A percentile compares a stretch with the other conserved stretches of the same genome.
Conservation (phyloP, 2,329 filamentous ascomycete species). For the Monilinia fructicola region DNA sequence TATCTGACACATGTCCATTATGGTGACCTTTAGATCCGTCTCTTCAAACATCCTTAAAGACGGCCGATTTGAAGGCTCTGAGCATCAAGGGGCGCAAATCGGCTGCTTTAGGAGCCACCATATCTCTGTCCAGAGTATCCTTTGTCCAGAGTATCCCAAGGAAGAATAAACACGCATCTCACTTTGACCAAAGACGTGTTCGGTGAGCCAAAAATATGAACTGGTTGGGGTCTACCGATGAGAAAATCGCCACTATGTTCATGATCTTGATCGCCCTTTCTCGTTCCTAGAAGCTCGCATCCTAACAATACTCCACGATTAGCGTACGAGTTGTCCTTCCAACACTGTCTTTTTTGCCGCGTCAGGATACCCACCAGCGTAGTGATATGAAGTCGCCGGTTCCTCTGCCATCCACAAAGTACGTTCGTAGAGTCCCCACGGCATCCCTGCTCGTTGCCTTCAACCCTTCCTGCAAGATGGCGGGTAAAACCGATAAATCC, state of each 20-base stretch:
- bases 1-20: too few species aligned
- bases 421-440: background rate
- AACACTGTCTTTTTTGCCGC: background rate
- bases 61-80: background rate
- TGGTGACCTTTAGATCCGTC: too few species aligned
- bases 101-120: background rate
- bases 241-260: background rate
- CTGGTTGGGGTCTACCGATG: background rate
- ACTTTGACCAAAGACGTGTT: background rate
- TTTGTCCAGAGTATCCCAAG: too few species aligned
- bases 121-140: too few species aligned
- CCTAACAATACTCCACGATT: background rate
- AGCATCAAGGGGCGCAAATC: background rate
- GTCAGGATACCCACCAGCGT: too few species aligned
- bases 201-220: background rate
- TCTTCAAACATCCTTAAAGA: background rate
- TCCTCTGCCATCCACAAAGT: constrained; percentile 2
- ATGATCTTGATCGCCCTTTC: background rate
- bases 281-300: background rate
- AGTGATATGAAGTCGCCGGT: background rate
- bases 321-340: background rate
- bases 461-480: background rate
- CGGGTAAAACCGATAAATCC: background rate
- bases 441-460: background rate
- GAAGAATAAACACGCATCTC: background rate